Percentiles rank a stretch among this genome's conserved stretches.
Conservation (phyloP, 2,329 filamentous ascomycete species). For the Arthrinium puccinioides region DNA sequence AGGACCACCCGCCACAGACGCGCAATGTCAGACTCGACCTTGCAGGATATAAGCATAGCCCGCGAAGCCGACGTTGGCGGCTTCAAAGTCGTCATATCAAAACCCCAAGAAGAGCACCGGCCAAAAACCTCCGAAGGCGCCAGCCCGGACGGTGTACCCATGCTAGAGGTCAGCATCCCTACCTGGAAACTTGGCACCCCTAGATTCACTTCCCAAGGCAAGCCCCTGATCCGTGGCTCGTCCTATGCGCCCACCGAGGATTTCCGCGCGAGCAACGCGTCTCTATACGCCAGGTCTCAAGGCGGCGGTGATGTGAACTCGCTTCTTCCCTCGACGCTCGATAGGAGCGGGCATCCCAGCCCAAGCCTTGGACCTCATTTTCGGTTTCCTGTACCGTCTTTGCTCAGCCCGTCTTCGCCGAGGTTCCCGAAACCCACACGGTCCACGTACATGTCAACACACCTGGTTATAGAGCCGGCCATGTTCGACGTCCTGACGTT, state of each 20-base stretch:
- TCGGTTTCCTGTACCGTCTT: constrained; percentile 18
- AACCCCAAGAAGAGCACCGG: constrained; percentile 52
- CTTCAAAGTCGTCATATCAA: constrained; percentile 75
- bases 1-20: constrained; percentile 45
- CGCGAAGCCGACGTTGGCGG: constrained; percentile 56
- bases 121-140: constrained; percentile 58
- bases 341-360: constrained; percentile 25
- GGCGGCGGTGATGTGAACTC: constrained; percentile 25
- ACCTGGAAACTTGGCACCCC: constrained; percentile 79
- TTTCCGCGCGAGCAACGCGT: constrained; percentile 54
- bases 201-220: constrained; percentile 69
- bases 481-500: constrained; percentile 79
- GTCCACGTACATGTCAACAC: constrained; percentile 41
- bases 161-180: constrained; percentile 71
- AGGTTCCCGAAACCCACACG: constrained; percentile 32
- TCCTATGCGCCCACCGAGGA: constrained; percentile 72
- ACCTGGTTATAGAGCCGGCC: constrained; percentile 55
- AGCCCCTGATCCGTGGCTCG: constrained; percentile 73
- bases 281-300: constrained; percentile 32
- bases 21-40: constrained; percentile 70
- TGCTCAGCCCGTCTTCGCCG: constrained; percentile 26
- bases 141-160: constrained; percentile 32
- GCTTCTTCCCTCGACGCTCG: constrained; percentile 19
- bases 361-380: constrained; percentile 29
- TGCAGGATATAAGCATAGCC: constrained; percentile 53